These are phyloP conservation scores for Pittosporum tobira DNA, from an alignment of 129 eudicot genomes.

Conservation along the genomic window DNA sequence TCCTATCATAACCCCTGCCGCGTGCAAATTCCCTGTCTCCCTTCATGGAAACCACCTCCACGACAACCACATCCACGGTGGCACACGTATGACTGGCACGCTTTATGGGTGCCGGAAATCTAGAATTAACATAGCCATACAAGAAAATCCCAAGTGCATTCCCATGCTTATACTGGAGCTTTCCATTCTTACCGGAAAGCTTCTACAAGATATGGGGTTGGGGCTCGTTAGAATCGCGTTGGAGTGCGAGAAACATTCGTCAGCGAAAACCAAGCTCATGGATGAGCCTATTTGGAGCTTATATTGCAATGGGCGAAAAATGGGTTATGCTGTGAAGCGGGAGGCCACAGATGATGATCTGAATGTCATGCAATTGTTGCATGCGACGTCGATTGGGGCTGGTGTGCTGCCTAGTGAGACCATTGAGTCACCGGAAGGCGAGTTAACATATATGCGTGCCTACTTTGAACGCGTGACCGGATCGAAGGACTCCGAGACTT, in stretches of 20 bases:
- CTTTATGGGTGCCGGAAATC: slow-evolving; percentile 67
- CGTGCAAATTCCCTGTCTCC: slow-evolving; percentile 67
- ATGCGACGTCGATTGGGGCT: slow-evolving; percentile 84
- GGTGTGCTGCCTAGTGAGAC: slow-evolving; percentile 65
- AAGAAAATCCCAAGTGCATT: slow-evolving; percentile 65
- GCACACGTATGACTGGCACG: slow-evolving; percentile 81
- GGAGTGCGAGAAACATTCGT: slow-evolving; percentile 60
- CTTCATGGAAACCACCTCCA: slow-evolving; percentile 28
- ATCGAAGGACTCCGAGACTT: slow-evolving; percentile 85
- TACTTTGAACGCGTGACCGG: slow-evolving; percentile 74
- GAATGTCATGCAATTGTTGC: slow-evolving; percentile 63
- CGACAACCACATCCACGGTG: slow-evolving; percentile 61
- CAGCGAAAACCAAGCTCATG: slow-evolving; percentile 25
- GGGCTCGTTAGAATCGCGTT: slow-evolving; percentile 87
- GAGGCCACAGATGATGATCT: slow-evolving; percentile 76
- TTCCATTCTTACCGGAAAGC: slow-evolving; percentile 60
- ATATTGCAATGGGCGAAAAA: slow-evolving; percentile 75
- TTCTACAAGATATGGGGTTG: slow-evolving; percentile 78
- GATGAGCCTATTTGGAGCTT: slow-evolving; percentile 87
- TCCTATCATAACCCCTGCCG: slow-evolving; percentile 66
- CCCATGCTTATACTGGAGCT: slow-evolving; percentile 76
- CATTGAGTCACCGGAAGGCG: slow-evolving; percentile 43
- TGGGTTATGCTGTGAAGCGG: slow-evolving; percentile 78
- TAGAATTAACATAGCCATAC: slow-evolving; percentile 69
- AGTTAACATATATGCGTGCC: slow-evolving; percentile 84